Conservation (phyloP, 1,139 yeast species). For the Lodderomyces oxycetoniae region DNA sequence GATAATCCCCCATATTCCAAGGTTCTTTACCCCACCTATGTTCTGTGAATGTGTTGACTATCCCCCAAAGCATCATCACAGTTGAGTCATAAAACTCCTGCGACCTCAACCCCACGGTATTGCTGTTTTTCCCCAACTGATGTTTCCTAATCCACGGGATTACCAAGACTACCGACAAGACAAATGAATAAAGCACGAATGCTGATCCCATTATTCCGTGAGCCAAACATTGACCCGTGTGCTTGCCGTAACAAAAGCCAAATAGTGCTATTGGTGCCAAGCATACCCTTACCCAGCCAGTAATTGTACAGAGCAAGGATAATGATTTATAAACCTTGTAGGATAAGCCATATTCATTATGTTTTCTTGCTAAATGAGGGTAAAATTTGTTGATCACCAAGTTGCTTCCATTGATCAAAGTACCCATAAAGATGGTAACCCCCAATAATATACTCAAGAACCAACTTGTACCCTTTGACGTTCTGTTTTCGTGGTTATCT, state of each 20-base stretch:
- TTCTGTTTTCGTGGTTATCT: constrained; percentile 59
- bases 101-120: constrained; percentile 39
- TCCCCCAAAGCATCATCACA: constrained; percentile 84
- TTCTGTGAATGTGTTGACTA: constrained; percentile 90
- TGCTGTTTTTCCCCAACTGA: constrained; percentile 22
- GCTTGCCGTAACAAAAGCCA: constrained; percentile 71
- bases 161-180: constrained; percentile 61
- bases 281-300: constrained; percentile 69
- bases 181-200: constrained; percentile 72
- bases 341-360: constrained; percentile 15
- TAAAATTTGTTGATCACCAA: constrained; percentile 36
- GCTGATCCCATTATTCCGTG: constrained; percentile 97
- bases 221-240: constrained; percentile 88
- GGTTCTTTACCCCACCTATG: constrained; percentile 87
- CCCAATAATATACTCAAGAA: constrained; percentile 47
- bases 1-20: constrained; percentile 90
- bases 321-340: constrained; percentile 39
- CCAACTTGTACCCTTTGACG: constrained; percentile 65
- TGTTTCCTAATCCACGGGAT: constrained; percentile 60
- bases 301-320: constrained; percentile 42
- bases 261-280: constrained; percentile 80
- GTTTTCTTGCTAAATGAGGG: constrained; percentile 26
- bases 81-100: constrained; percentile 84
- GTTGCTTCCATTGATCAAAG: constrained; percentile 50
- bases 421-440: constrained; percentile 48